Conservation (phyloP, 1,139 yeast genomes). For the Eremothecium cymbalariae region DNA sequence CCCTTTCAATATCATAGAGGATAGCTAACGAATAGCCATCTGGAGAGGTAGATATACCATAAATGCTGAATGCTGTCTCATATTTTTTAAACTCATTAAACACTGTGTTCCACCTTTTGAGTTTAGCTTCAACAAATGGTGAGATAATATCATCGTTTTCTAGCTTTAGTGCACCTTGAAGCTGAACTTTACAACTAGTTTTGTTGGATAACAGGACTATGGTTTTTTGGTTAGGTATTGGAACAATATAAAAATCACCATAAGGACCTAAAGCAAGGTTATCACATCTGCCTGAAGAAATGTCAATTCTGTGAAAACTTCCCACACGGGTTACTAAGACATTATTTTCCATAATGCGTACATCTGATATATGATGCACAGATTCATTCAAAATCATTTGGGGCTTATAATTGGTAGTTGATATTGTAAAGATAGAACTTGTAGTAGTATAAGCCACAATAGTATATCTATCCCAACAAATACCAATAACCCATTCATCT, state of each 20-base stretch:
- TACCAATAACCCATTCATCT: conserved; percentile 21
- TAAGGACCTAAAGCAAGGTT: conserved; percentile 13
- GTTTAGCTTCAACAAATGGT: conserved; percentile 25
- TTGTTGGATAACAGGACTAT: conserved; percentile 22
- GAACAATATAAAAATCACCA: conserved; percentile 21
- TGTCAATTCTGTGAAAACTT: conserved; percentile 13
- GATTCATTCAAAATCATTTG: conserved; percentile 12
- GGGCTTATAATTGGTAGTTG: not conserved
- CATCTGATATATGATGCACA: conserved; percentile 21
- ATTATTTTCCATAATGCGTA: conserved; percentile 12
- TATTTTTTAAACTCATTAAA: conserved; percentile 27
- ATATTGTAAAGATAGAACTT: conserved; percentile 14
- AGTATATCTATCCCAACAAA: conserved; percentile 17
- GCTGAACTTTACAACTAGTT: conserved; percentile 14
- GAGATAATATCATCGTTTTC: conserved; percentile 20
- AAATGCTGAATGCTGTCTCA: conserved; percentile 22
- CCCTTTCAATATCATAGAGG: conserved; percentile 30
- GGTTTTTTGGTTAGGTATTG: conserved; percentile 13
- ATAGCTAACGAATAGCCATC: conserved; percentile 32
- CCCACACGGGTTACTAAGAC: conserved; percentile 19
- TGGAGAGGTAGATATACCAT: conserved; percentile 30
- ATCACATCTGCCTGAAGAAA: conserved; percentile 2
- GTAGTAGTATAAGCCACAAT: conserved; percentile 13
- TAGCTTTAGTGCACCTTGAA: conserved; percentile 12
- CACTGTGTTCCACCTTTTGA: conserved; percentile 25